Base-by-base conservation (phyloP, 2,329 filamentous ascomycete species). In the Aspergillus persii region DNA sequence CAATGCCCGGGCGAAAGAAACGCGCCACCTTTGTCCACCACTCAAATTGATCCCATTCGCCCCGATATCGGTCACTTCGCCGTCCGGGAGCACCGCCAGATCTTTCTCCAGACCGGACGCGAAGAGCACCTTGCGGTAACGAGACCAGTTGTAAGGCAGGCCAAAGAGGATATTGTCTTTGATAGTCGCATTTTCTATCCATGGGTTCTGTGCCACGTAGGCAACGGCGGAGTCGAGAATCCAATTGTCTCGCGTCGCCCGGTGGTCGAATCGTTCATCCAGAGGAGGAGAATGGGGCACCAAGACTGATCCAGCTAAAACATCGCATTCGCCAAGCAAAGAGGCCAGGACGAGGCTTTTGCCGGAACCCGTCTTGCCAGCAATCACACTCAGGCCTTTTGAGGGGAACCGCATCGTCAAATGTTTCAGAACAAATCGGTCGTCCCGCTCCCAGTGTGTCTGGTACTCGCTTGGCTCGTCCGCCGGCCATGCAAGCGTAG, bases 41-140 rank as follows among this genome's bases (percentile, higher is more conserved):
- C 88, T 92, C 6, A 96, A 79, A 66, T 94, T 93, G 66, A 95
- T 90, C 6, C 91, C 91, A 62, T 94, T 93, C 2, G 90, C 89
- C 9, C 91, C 91, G 54, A 96, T 90, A 68, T 93, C 89, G 0
- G 92, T 96, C 50, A 84, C 76, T 66, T 95, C 90, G 3, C 91
- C 91, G 68, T 94, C 89, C 0, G 84, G 78, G 15, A 96, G 81
- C 79, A 92, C 91, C 15, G 88, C 84, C 33, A 96, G 77, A 66
- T 96, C 92, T 69, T 91, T 91, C 54, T 83, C 83, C 48, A 96
- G 71, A 0, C 90, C 90, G 61, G 90, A 95, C 2, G 88, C 89
- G 39, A 86, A 81, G 7, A 93, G 74, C 0, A 91, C 90, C 66
- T 87, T 85, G 1, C 80, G 77, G 70, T 94, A 95, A 44, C 91